Percentiles rank a stretch among this genome's conserved stretches.
phyloP scores from a whole-genome alignment of 116 monocot genomes.

The Papilionanthe hybrid region DNA sequence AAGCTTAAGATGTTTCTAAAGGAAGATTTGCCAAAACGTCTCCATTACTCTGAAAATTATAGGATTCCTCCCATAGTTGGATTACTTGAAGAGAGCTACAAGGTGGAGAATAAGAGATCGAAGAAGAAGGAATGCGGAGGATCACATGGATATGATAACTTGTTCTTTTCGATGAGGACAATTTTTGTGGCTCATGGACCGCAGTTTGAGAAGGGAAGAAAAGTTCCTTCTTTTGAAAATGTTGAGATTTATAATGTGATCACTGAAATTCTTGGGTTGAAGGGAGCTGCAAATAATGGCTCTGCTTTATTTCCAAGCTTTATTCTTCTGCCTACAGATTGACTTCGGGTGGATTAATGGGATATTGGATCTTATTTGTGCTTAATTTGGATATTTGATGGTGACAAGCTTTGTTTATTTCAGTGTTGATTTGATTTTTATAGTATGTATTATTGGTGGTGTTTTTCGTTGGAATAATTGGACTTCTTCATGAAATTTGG shows the following conservation, averaged over 20 bases:
- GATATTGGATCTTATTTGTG: not conserved
- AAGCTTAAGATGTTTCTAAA: constrained; percentile 36
- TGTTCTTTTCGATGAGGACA: constrained; percentile 41
- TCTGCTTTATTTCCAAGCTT: constrained; percentile 25
- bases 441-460: not conserved
- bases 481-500: not conserved
- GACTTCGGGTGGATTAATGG: not conserved
- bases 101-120: constrained; percentile 21
- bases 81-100: constrained; percentile 44
- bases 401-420: not conserved
- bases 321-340: constrained; percentile 20
- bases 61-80: constrained; percentile 41
- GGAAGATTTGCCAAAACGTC: constrained; percentile 36
- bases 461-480: not conserved
- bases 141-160: constrained; percentile 40
- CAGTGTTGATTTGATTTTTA: not conserved
- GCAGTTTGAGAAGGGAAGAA: constrained; percentile 30
- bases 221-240: constrained; percentile 38
- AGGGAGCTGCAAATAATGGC: constrained; percentile 42
- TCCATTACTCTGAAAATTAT: constrained; percentile 34
- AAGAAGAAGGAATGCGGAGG: constrained; percentile 39
- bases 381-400: not conserved
- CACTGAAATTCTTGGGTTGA: constrained; percentile 25
- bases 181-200: constrained; percentile 41
- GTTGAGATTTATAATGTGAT: constrained; percentile 49